A percentile compares a stretch with the other conserved stretches of the same genome.
Evolutionary conservation across 345 rosid genomes (phyloP).

Genomic region (Salix viminalis): DNA sequence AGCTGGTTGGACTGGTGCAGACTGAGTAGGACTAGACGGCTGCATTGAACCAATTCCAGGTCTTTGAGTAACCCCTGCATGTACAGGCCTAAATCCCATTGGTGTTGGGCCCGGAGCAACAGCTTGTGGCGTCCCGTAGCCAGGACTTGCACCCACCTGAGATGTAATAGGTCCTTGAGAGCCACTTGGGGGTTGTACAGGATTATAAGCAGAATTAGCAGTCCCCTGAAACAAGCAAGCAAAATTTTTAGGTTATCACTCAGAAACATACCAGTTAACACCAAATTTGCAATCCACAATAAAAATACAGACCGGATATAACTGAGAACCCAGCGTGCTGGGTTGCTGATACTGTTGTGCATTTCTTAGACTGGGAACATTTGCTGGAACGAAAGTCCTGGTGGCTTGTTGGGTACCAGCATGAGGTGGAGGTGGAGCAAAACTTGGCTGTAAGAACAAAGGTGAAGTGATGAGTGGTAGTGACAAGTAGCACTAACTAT

Average conservation of each 20-base stretch:
- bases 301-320: constrained; percentile 62
- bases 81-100: constrained; percentile 64
- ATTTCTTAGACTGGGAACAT: constrained; percentile 67
- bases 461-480: neutral
- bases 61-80: constrained; percentile 59
- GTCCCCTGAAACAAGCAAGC: constrained; percentile 48
- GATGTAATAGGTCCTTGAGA: constrained; percentile 45
- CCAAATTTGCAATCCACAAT: constrained; percentile 4
- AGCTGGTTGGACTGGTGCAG: constrained; percentile 50
- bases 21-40: constrained; percentile 62
- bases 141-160: constrained; percentile 50
- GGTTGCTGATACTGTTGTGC: constrained; percentile 84
- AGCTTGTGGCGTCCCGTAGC: constrained; percentile 50
- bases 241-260: constrained; percentile 7
- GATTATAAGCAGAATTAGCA: constrained; percentile 45
- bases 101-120: constrained; percentile 50
- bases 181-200: constrained; percentile 52
- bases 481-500: neutral
- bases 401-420: constrained; percentile 48
- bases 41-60: constrained; percentile 63
- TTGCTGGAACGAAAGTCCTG: constrained; percentile 80
- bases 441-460: constrained; percentile 21
- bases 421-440: constrained; percentile 48
- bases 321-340: constrained; percentile 56
- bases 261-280: neutral